phyloP scores from a whole-genome alignment of 192 early-diverging fungal species.

The Dispira simplex region DNA sequence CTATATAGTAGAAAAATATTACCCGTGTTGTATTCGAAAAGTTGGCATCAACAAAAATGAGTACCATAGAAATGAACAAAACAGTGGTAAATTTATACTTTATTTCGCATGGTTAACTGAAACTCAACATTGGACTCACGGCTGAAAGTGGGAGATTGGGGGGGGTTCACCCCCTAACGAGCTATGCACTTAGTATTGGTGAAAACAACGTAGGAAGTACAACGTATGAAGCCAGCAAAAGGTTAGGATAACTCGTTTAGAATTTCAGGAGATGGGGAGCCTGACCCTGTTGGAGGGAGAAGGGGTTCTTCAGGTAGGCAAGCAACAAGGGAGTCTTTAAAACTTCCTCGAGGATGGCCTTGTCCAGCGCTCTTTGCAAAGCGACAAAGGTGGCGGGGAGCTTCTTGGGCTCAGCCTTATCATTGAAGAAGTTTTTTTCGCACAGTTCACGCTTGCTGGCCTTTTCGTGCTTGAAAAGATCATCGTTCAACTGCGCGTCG shows the following conservation, averaged over 20 bases:
- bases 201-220: too few relatives aligned
- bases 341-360: conserved; percentile 58
- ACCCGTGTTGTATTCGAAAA: too few relatives aligned
- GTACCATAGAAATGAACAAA: too few relatives aligned
- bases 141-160: too few relatives aligned
- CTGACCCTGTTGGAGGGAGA: conserved; percentile 92
- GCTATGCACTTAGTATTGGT: too few relatives aligned
- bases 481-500: conserved; percentile 70
- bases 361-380: conserved; percentile 87
- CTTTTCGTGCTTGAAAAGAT: conserved; percentile 80
- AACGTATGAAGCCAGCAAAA: too few relatives aligned
- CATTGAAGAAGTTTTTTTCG: conserved; percentile 82
- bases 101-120: too few relatives aligned
- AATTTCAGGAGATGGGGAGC: conserved; percentile 92
- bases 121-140: too few relatives aligned
- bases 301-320: conserved; percentile 77
- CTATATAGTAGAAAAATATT: too few relatives aligned
- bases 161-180: too few relatives aligned
- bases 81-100: too few relatives aligned
- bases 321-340: conserved; percentile 76
- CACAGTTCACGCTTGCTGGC: conserved; percentile 56
- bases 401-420: conserved; percentile 46
- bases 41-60: too few relatives aligned
- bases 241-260: conserved; percentile 38
- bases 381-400: conserved; percentile 61